Conservation (phyloP, 1,139 yeast species). For the Hansenula lynferdii region DNA sequence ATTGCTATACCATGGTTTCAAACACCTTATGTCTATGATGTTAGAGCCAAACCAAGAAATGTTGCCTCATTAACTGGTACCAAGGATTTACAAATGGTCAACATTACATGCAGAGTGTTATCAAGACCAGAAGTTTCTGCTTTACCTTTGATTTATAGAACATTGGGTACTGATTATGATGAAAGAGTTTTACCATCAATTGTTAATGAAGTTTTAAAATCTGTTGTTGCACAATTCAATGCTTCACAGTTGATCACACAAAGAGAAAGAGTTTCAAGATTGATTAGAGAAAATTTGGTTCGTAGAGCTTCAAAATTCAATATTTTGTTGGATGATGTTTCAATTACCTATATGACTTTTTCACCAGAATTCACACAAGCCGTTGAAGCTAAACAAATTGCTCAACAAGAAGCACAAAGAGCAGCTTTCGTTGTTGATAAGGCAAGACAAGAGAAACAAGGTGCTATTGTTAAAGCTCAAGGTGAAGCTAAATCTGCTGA, state of each 20-base stretch:
- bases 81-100: slow-evolving; percentile 98
- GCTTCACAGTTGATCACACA: slow-evolving; percentile 97
- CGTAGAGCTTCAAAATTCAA: slow-evolving; percentile 92
- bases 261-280: slow-evolving; percentile 90
- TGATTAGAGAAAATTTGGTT: slow-evolving; percentile 85
- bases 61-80: slow-evolving; percentile 98
- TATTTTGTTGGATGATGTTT: slow-evolving; percentile 88
- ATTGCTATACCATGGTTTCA: slow-evolving; percentile 93
- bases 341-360: slow-evolving; percentile 92
- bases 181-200: slow-evolving; percentile 95
- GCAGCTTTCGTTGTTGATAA: slow-evolving; percentile 97
- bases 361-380: slow-evolving; percentile 98
- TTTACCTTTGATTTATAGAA: slow-evolving; percentile 82
- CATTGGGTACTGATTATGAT: slow-evolving; percentile 91
- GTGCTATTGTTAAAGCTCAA: slow-evolving; percentile 90
- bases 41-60: slow-evolving; percentile 95
- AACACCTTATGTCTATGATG: slow-evolving; percentile 89
- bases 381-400: slow-evolving; percentile 98
- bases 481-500: slow-evolving; percentile 99
- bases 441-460: slow-evolving; percentile 97
- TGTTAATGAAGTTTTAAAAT: slow-evolving; percentile 93
- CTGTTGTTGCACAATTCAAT: slow-evolving; percentile 97
- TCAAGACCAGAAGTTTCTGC: slow-evolving; percentile 80
- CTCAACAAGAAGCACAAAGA: slow-evolving; percentile 98
- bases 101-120: slow-evolving; percentile 94